These are phyloP conservation scores for Pseudogymnoascus sp. DNA, from an alignment of 2,329 filamentous ascomycete genomes.

Conservation along the genomic window DNA sequence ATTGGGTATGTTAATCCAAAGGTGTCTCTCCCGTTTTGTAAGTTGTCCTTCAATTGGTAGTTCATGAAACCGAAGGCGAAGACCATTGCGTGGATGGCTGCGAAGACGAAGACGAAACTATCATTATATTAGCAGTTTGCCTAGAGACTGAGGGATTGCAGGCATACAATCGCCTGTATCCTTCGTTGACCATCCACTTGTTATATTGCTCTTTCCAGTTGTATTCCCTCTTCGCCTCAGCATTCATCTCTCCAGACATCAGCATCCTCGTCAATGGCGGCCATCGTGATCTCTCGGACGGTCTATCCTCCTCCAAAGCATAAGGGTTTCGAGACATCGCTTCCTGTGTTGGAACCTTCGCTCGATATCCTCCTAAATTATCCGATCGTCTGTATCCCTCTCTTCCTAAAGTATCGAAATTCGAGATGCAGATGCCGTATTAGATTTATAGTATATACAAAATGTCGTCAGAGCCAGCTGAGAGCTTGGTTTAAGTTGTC, in stretches of 20 bases:
- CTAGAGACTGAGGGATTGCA: slow-evolving; percentile 1
- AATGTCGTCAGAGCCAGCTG: slow-evolving; percentile 6
- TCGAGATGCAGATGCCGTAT: neutral
- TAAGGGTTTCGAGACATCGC: slow-evolving; percentile 6
- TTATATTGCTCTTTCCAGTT: slow-evolving; percentile 67
- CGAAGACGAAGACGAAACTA: slow-evolving; percentile 72
- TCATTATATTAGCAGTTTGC: slow-evolving; percentile 22
- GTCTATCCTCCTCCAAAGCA: slow-evolving; percentile 32
- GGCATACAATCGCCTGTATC: slow-evolving; percentile 70
- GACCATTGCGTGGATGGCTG: slow-evolving; percentile 65
- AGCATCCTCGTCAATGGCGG: slow-evolving; percentile 77
- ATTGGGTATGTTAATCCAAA: slow-evolving; percentile 74
- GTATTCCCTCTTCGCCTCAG: slow-evolving; percentile 63
- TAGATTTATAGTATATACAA: slow-evolving; percentile 8
- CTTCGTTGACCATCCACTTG: slow-evolving; percentile 85
- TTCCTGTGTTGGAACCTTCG: slow-evolving; percentile 12
- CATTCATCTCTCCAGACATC: slow-evolving; percentile 74
- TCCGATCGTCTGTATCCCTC: neutral
- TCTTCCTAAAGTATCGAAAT: neutral
- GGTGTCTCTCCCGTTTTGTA: slow-evolving; percentile 56
- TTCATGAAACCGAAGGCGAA: slow-evolving; percentile 77
- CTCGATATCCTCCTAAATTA: slow-evolving; percentile 16
- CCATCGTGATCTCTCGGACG: slow-evolving; percentile 71
- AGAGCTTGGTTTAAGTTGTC: slow-evolving; percentile 3
- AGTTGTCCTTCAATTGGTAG: slow-evolving; percentile 70